Conservation (phyloP, 2,329 filamentous ascomycete species). For the Hypoxylon rubiginosum region DNA sequence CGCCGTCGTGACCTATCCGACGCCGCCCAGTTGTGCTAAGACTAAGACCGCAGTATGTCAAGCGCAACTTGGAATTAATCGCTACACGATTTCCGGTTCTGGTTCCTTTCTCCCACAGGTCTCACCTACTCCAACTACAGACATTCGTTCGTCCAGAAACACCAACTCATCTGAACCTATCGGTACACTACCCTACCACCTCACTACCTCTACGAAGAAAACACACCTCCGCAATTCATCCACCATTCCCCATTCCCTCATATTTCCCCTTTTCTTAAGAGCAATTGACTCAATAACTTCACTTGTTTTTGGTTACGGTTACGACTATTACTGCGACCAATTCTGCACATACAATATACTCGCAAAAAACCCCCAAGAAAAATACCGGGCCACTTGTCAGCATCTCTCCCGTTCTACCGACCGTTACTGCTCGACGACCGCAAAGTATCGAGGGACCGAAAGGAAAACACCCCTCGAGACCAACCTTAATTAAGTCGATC, state of each 20-base stretch:
- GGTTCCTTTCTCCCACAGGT: slow-evolving; percentile 33
- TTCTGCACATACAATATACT: slow-evolving; percentile 39
- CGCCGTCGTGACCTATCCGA: slow-evolving; percentile 30
- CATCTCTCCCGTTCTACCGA: slow-evolving; percentile 32
- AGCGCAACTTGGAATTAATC: slow-evolving; percentile 37
- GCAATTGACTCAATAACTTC: slow-evolving; percentile 40
- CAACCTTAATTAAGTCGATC: slow-evolving; percentile 20
- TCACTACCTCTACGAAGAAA: not conserved
- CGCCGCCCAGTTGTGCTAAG: slow-evolving; percentile 17
- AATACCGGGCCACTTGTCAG: slow-evolving; percentile 30
- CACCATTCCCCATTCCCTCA: slow-evolving; percentile 35
- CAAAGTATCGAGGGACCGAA: slow-evolving; percentile 7
- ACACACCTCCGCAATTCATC: slow-evolving; percentile 33
- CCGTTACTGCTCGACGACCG: slow-evolving; percentile 13
- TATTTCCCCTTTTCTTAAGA: slow-evolving; percentile 37
- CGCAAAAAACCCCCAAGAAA: slow-evolving; percentile 43
- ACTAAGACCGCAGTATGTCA: slow-evolving; percentile 32
- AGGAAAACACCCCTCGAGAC: slow-evolving; percentile 12
- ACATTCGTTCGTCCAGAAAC: slow-evolving; percentile 50
- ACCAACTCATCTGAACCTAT: slow-evolving; percentile 33
- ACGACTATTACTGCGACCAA: slow-evolving; percentile 46
- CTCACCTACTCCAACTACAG: slow-evolving; percentile 50
- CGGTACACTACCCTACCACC: slow-evolving; percentile 13
- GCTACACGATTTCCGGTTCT: slow-evolving; percentile 32
- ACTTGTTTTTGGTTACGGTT: slow-evolving; percentile 45